phyloP scores from a whole-genome alignment of 108 stramenopile species.

The Epithemia pelagica region DNA sequence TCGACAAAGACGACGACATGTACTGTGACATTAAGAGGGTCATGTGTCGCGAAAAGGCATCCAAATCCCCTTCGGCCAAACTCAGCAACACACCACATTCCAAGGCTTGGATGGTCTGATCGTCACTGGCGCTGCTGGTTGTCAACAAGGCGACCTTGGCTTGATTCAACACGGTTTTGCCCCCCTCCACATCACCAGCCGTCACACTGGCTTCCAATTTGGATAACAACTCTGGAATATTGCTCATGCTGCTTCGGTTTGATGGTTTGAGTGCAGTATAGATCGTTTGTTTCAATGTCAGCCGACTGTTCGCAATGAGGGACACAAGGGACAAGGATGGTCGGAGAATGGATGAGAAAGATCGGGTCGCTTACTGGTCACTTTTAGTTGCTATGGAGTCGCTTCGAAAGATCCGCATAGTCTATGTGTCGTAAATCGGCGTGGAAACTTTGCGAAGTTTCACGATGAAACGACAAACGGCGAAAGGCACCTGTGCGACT shows the following conservation, averaged over 20 bases:
- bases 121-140: conserved; percentile 12
- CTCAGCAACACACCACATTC: conserved; percentile 81
- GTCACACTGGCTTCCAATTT: conserved; percentile 47
- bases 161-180: conserved; percentile 50
- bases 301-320: no score
- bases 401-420: no score
- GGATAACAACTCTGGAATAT: conserved; percentile 36
- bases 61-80: conserved; percentile 67
- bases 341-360: no score
- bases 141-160: conserved; percentile 67
- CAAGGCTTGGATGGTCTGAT: conserved; percentile 21
- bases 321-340: no score
- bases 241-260: conserved; percentile 23
- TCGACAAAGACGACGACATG: conserved; percentile 5
- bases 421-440: no score
- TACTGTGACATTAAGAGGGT: conserved; percentile 75
- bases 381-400: no score
- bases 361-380: no score
- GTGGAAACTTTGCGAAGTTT: no score
- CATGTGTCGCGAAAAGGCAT: conserved; percentile 81
- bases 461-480: no score
- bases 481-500: no score
- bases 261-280: neutral
- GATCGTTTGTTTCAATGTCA: no score
- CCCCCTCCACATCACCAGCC: conserved; percentile 56